Evolutionary conservation across 192 early-diverging fungal genomes (phyloP).

Genomic region (Coemansia sp.): DNA sequence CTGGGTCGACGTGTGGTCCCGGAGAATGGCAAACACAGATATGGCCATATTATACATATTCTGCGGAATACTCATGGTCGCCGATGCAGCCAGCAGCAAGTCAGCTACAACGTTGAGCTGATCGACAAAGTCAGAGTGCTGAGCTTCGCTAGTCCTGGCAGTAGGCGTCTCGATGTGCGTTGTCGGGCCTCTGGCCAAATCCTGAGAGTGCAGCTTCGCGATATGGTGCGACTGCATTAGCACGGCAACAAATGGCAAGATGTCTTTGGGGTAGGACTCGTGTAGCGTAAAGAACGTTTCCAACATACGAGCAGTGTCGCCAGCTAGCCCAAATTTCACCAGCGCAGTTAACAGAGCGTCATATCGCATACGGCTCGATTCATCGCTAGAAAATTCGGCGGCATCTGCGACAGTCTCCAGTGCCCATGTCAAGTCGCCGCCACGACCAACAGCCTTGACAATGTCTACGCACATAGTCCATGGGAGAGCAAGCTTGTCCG

Average conservation of each 20-base stretch:
- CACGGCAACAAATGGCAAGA: constrained; percentile 20
- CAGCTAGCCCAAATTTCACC: constrained; percentile 1
- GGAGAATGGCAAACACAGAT: constrained; percentile 26
- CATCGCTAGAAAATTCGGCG: not conserved
- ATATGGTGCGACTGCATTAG: constrained; percentile 19
- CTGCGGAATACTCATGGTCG: constrained; percentile 11
- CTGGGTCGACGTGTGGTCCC: constrained; percentile 27
- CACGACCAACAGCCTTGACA: constrained; percentile 27
- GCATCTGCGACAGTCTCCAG: not conserved
- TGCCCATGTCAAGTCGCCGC: not conserved
- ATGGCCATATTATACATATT: constrained; percentile 44
- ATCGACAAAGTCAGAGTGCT: constrained; percentile 8
- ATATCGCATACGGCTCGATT: not conserved
- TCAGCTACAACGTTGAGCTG: constrained; percentile 2
- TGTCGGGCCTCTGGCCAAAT: not conserved
- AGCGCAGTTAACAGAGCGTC: constrained; percentile 14
- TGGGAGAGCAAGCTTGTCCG: constrained; percentile 14
- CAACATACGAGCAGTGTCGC: constrained; percentile 5
- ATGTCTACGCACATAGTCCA: constrained; percentile 26
- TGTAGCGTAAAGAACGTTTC: constrained; percentile 16
- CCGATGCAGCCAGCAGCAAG: constrained; percentile 5
- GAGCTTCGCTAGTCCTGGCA: not conserved
- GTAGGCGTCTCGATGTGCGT: not conserved
- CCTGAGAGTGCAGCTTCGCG: not conserved
- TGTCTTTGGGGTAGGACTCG: constrained; percentile 1